Evolutionary conservation across 2,329 filamentous ascomycete species (phyloP), one percentile per base, ranked within the genome.

Genomic region (Laburnicola sp.): DNA sequence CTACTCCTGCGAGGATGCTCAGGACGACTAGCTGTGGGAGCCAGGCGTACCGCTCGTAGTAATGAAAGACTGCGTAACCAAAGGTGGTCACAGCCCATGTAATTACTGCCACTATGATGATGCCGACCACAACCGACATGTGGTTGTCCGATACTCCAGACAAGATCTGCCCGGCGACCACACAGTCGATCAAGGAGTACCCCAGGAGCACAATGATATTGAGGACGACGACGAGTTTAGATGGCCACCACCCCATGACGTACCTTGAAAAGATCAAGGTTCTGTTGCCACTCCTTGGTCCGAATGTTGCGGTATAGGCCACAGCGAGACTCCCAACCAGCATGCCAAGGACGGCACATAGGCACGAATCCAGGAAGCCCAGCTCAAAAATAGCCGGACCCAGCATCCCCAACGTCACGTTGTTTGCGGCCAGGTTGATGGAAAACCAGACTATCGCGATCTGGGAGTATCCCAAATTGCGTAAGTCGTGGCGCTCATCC

Each of bases 41-140:
- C 78, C 85, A 87, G 1, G 84, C 83, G 63, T 82, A 86, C 65
- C 85, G 79, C 72, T 88, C 85, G 66, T 88, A 89, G 47, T 80
- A 77, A 63, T 89, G 86, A 66, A 89, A 87, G 38, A 84, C 74
- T 47, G 78, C 79, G 64, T 88, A 87, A 0, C 86, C 86, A 64
- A 88, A 87, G 0, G 83, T 85, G 1, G 84, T 85, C 36, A 89
- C 79, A 2, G 77, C 72, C 82, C 83, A 86, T 27, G 81, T 82
- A 31, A 87, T 80, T 23, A 86, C 59, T 1, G 83, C 82, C 9
- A 84, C 80, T 39, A 88, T 81, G 35, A 88, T 76, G 56, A 89
- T 87, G 59, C 86, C 86, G 1, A 88, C 86, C 30, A 82, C 79
- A 21, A 87, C 79, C 2, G 82, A 83, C 71, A 88, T 78, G 53